Conservation (phyloP, 2,329 filamentous ascomycete species). For the Pseudogymnoascus sp. region DNA sequence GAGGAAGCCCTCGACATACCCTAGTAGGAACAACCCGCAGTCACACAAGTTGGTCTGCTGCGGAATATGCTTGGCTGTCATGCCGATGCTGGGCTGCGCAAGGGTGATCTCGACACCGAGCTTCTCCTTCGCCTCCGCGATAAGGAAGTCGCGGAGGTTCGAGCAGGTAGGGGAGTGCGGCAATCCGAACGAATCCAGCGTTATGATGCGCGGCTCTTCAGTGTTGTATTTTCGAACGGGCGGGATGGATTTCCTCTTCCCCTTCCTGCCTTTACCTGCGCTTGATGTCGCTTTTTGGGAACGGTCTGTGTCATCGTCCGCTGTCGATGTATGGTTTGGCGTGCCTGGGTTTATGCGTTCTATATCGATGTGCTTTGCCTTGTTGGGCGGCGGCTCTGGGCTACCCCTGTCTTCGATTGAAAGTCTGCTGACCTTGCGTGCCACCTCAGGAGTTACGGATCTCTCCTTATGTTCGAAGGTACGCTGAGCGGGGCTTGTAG, state of each 20-base stretch:
- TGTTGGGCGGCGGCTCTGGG: conserved; percentile 12
- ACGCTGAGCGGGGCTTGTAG: not conserved
- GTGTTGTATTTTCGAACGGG: conserved; percentile 36
- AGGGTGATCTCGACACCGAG: conserved; percentile 30
- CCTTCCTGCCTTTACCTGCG: conserved; percentile 24
- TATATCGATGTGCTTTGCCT: not conserved
- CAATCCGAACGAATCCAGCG: conserved; percentile 74
- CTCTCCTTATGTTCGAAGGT: not conserved
- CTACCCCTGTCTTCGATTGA: conserved; percentile 12
- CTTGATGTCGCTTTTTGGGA: conserved; percentile 16
- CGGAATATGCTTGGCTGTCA: conserved; percentile 69
- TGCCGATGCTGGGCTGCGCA: conserved; percentile 33
- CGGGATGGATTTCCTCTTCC: conserved; percentile 27
- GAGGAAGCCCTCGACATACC: conserved; percentile 77
- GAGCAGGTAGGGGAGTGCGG: conserved; percentile 55
- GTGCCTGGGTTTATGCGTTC: not conserved
- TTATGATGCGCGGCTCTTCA: conserved; percentile 63
- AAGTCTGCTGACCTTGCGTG: conserved; percentile 11
- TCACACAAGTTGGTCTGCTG: conserved; percentile 77
- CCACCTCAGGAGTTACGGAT: conserved; percentile 11
- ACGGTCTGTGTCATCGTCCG: conserved; percentile 10
- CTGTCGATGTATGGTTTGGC: not conserved
- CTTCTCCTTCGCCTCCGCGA: conserved; percentile 61
- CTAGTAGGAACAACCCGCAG: conserved; percentile 79
- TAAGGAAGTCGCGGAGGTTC: conserved; percentile 67